Base-by-base conservation (phyloP, 2,329 filamentous ascomycete genomes). In the Aspergillus luchuensis region DNA sequence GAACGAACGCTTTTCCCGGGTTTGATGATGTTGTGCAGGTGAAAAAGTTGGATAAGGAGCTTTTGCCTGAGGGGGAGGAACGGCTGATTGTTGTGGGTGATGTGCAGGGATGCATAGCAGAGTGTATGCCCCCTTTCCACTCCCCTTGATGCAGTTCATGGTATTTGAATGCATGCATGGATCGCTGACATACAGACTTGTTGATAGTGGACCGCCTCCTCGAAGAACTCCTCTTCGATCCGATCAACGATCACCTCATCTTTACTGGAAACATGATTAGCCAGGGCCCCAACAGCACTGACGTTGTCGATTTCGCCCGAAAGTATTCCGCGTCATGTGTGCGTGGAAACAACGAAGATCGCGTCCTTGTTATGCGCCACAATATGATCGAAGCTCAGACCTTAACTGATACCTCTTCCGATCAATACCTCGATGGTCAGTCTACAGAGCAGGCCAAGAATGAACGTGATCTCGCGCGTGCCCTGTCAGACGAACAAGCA, bases 321-420 rank as follows among this genome's bases (percentile, higher is more conserved):
- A 78, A 84, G 13, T 78, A 94, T 39, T 85, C 86, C 54, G 93
- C 94, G 21, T 91, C 89, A 30, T 91, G 87, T 63, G 92, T 98
- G 8, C 88, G 94, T 54, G 95, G 95, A 17, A 97, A 97, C 77
- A 91, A 97, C 78, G 95, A 99, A 74, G 93, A 98, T 74, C 85
- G 88, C 21, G 82, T 97, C 19, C 82, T 98, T n/a, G 82, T 89
- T 8, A 84, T 87, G 1, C 85, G 87, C 62, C 79, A 81, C 28
- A 75, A 82, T 47, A 79, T 73, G 69, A 73, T 65, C 66, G 72
- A 67, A 17, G 56, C 69, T 11, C 63, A 70, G 45, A 63, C 64
- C 11, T 61, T 67, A n/a, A 36, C 30, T 7, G 62, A 61, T 15
- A 48, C 45, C 4, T 62, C 66, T 39, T 64, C 62, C n/a, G 63